Conservation (phyloP, 2,329 filamentous ascomycete genomes). For the Aspergillus pseudonomiae region DNA sequence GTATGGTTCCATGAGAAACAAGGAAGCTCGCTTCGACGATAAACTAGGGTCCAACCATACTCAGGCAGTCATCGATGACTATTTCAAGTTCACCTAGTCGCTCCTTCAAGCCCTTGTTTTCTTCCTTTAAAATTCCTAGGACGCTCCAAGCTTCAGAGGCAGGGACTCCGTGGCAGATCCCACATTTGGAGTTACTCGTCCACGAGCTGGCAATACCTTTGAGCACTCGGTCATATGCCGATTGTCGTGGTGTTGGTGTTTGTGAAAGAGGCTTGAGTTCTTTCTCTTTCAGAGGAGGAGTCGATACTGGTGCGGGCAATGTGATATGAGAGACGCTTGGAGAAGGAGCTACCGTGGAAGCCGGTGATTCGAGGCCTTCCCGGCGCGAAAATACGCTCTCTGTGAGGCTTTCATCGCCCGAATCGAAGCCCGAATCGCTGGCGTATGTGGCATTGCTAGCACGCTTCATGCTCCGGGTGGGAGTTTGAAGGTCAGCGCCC, state of each 20-base stretch:
- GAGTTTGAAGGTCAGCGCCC: constrained; percentile 37
- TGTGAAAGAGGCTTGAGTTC: constrained; percentile 27
- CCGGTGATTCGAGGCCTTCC: constrained; percentile 37
- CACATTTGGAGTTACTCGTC: constrained; percentile 37
- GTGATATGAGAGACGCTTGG: constrained; percentile 40
- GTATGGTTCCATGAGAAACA: neutral
- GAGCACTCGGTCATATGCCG: constrained; percentile 48
- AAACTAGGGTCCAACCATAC: constrained; percentile 47
- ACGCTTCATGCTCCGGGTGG: constrained; percentile 39
- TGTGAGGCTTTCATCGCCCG: constrained; percentile 57
- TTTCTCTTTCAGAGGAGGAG: constrained; percentile 38
- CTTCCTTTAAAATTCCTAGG: constrained; percentile 55
- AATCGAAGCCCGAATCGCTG: constrained; percentile 63
- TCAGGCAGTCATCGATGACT: constrained; percentile 60
- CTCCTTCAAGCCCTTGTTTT: constrained; percentile 57
- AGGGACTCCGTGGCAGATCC: constrained; percentile 44
- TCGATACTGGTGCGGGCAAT: constrained; percentile 34
- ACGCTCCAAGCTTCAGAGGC: constrained; percentile 57
- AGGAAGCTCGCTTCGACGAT: neutral
- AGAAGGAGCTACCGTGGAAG: constrained; percentile 41
- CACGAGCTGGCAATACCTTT: constrained; percentile 41
- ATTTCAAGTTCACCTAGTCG: constrained; percentile 58
- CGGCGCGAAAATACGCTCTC: constrained; percentile 52
- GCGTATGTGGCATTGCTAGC: constrained; percentile 45
- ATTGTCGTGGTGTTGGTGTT: constrained; percentile 30